Evolutionary conservation across 163 green algal genomes (phyloP).

Genomic region (Chlorella variabilis): DNA sequence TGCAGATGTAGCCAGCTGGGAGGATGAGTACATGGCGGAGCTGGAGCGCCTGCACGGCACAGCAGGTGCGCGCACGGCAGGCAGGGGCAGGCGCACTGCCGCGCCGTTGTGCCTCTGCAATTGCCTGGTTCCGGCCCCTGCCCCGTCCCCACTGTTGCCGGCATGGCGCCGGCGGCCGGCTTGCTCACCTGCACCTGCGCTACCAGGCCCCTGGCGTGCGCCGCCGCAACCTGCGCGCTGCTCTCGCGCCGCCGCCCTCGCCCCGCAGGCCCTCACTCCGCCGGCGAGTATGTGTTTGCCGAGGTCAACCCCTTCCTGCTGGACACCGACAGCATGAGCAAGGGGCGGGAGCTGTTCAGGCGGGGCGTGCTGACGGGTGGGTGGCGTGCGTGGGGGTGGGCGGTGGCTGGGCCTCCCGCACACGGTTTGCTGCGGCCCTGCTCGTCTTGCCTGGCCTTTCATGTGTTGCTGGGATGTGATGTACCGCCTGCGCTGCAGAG

Average conservation of each 20-base stretch:
- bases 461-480: no score
- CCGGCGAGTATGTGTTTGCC: constrained; percentile 83
- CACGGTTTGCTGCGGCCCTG: no score
- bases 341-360: constrained; percentile 85
- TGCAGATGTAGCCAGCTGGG: constrained; percentile 42
- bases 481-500: constrained; percentile 60
- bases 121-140: no score
- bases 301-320: constrained; percentile 89
- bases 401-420: no score
- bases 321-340: constrained; percentile 63
- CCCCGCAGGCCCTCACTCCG: constrained; percentile 1
- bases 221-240: no score
- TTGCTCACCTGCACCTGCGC: neutral
- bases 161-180: neutral
- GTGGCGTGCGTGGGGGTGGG: neutral
- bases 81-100: no score
- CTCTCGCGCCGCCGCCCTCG: no score
- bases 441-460: constrained; percentile 50
- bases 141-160: no score
- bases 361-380: constrained; percentile 21
- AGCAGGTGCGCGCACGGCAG: neutral
- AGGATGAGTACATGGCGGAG: constrained; percentile 48
- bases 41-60: constrained; percentile 40
- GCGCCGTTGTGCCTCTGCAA: no score
- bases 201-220: neutral